These are phyloP conservation scores for Scutellaria baicalensis DNA, from an alignment of 257 asterid genomes.

Conservation along the genomic window DNA sequence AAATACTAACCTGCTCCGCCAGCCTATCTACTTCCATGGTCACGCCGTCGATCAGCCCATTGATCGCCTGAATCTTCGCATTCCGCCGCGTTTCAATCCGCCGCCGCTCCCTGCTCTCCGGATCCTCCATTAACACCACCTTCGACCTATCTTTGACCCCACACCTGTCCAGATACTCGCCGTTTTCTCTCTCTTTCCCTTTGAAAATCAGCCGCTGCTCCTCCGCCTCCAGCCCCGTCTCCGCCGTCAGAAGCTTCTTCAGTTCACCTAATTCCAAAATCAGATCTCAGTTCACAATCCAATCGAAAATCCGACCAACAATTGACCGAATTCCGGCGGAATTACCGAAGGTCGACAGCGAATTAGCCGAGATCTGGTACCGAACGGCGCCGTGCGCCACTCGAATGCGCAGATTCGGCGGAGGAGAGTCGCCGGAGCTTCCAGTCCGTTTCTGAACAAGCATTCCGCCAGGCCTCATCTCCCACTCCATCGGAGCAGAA, in stretches of 20 bases:
- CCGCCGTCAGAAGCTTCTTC: constrained; percentile 51
- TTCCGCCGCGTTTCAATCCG: constrained; percentile 44
- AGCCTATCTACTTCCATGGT: constrained; percentile 43
- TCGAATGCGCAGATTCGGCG: constrained; percentile 36
- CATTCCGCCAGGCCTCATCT: constrained; percentile 72
- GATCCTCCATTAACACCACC: constrained; percentile 49
- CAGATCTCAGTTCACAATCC: neutral
- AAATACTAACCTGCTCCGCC: constrained; percentile 49
- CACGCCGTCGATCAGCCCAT: constrained; percentile 40
- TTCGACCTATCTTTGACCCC: constrained; percentile 66
- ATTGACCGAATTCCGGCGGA: constrained; percentile 1
- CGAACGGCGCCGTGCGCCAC: constrained; percentile 39
- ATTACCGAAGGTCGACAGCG: constrained; percentile 56
- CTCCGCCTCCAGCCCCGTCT: constrained; percentile 48
- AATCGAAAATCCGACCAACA: constrained; percentile 43
- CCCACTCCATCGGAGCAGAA: constrained; percentile 33
- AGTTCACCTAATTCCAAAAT: constrained; percentile 36
- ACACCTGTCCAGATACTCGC: constrained; percentile 51
- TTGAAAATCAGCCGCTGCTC: constrained; percentile 56
- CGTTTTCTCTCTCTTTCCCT: constrained; percentile 56
- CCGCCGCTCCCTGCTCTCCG: constrained; percentile 39
- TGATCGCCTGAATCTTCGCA: constrained; percentile 45
- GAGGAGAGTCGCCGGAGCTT: neutral
- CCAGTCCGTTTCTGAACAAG: constrained; percentile 53
- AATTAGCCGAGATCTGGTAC: constrained; percentile 39